Evolutionary conservation across 2,329 filamentous ascomycete genomes (phyloP), one percentile per base, ranked within the genome.

Genomic region (Phaeosphaeriaceae sp.): DNA sequence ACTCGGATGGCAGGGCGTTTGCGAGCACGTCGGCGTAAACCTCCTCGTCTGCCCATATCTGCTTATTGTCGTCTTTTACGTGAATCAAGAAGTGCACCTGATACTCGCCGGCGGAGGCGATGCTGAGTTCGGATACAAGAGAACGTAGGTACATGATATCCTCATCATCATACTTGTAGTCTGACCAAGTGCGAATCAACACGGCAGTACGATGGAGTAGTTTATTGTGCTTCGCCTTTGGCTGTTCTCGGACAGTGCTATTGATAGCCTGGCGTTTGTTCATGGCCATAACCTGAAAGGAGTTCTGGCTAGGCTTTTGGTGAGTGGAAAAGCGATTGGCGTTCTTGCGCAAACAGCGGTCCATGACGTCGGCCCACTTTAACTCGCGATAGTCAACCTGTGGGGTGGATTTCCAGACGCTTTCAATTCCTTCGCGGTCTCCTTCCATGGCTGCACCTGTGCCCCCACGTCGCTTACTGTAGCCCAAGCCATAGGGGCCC

Each of bases 401-500:
- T 3, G 85, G 80, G 3, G 79, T 77, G 38, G 84, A 80, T 11
- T 83, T 79, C 92, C 92, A 97, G 7, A 96, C 87, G 17, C 82
- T 78, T 34, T 92, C 88, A n/a, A 85, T 82, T 3, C 91, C 92
- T 58, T 94, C 89, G 41, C 82, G 85, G 55, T 97, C 89, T 17
- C 91, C 91, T 63, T 92, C 86, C 72, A 95, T 83, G 9, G 90
- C 92, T n/a, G 89, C 86, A 4, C 93, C 92, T 20, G 88, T 85
- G 1, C 93, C 93, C 11, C 93, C 93, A 56, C 82, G 85, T 49
- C 86, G 85, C 28, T 82, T 78, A 26, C 88, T 90, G 71, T 97
- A 97, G 7, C 93, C 93, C 53, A 91, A 84, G 0, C 93, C 93
- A 62, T 99, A 99, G 0, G 93, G 89, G 0, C 90, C 92, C 23